Evolutionary conservation across 768 basidiomycete genomes (phyloP), one percentile per base, ranked within the genome.

Genomic region (Calvatia gigantea): DNA sequence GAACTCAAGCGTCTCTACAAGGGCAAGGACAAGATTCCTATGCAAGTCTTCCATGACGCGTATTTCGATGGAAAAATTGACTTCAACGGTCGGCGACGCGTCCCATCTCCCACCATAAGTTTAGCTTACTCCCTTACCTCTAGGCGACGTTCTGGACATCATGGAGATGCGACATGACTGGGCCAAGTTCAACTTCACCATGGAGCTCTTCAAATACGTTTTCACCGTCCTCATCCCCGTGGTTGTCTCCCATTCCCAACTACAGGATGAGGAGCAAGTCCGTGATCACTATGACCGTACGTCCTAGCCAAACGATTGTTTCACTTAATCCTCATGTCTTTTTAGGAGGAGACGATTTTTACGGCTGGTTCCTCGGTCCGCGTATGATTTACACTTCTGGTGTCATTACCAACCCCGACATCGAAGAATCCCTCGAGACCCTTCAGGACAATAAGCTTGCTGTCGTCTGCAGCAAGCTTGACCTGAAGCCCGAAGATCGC

Each of bases 351-450:
- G 88, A 99, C 62, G 94, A 98, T 76, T 98, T 98, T 69, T 97
- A 98, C 69, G 81, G 77, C 63, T 97, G 95, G 94, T 96, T 96
- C 83, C 81, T 97, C 39, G 94, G 94, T 8, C 89, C 91, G 4
- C 89, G 92, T 58, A 97, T 97, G 96, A 84, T 99, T 67, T 99
- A 98, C 71, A 99, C 97, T 9, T 95, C 91, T 25, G 97, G 97
- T 60, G 78, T 99, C 50, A 81, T 98, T 54, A 74, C 75, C 23
- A 84, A 89, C 67, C 73, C 88, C 57, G 81, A 82, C 60, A 73
- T 76, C 38, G 77, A 86, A 59, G 89, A 98, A 70, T 85, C 92
- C 11, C 81, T 99, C 44, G 96, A 98, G 69, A 80, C 94, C 61
- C 83, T 99, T 8, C 97, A 99, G 76, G 96, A 98, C 71, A 99